These are phyloP conservation scores for Lanmaoa rubissima DNA, from an alignment of 768 basidiomycete species.

Conservation along the genomic window DNA sequence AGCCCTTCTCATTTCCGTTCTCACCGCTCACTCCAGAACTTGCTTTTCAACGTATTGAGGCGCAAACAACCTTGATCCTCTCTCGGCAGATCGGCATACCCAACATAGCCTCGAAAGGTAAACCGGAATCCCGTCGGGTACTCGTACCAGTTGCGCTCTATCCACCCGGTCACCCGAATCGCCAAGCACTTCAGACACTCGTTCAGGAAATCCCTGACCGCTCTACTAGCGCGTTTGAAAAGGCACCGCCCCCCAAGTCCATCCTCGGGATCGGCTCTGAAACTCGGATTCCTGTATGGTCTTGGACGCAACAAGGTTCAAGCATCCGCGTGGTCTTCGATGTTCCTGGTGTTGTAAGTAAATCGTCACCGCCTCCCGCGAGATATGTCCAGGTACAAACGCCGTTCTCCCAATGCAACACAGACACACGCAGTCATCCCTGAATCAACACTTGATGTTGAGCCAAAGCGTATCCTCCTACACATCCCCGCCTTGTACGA, in stretches of 20 bases:
- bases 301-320: slow-evolving; percentile 45
- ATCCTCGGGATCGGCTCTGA: slow-evolving; percentile 39
- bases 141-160: slow-evolving; percentile 49
- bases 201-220: slow-evolving; percentile 38
- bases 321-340: slow-evolving; percentile 48
- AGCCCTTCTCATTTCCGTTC: slow-evolving; percentile 3
- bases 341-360: slow-evolving; percentile 59
- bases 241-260: slow-evolving; percentile 35
- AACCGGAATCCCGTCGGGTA: slow-evolving; percentile 54
- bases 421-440: slow-evolving; percentile 50
- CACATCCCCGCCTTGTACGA: slow-evolving; percentile 44
- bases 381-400: slow-evolving; percentile 5
- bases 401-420: not conserved
- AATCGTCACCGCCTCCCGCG: slow-evolving; percentile 1
- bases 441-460: slow-evolving; percentile 60
- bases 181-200: slow-evolving; percentile 9
- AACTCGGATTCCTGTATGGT: slow-evolving; percentile 45
- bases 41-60: slow-evolving; percentile 65
- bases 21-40: slow-evolving; percentile 47
- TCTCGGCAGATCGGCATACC: slow-evolving; percentile 71
- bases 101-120: slow-evolving; percentile 79
- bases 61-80: slow-evolving; percentile 54
- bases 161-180: slow-evolving; percentile 23
- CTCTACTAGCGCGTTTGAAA: slow-evolving; percentile 36
- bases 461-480: slow-evolving; percentile 56